Base-by-base conservation (phyloP, 2,329 filamentous ascomycete species). In the Cercospora sp. region DNA sequence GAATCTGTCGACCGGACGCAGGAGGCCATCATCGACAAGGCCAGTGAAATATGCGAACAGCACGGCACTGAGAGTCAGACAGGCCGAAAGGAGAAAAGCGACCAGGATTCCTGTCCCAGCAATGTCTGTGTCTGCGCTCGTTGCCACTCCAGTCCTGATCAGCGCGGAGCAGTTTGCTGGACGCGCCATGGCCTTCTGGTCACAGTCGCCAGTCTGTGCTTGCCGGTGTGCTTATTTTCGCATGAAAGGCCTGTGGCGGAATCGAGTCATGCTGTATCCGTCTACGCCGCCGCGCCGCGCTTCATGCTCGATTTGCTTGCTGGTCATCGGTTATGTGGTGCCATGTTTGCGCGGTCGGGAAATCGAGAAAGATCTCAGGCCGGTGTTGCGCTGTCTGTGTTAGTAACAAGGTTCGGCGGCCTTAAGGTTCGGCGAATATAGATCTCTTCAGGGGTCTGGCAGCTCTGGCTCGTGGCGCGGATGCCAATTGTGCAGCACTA, bases 81-180 rank as follows among this genome's bases (percentile, higher is more conserved):
- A 72, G 18, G 73, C 72, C 45, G 69, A 73, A 48, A 72, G 58
- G 30, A 71, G 58, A 45, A 74, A 74, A 12, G 71, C 72, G 16
- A 72, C 33, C 16, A 73, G 69, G 3, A 72, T 71, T 9, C 71
- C 71, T 48, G 72, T 69, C 10, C 73, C 73, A 13, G 72, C 66
- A 16, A 74, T 73, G 26, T 74, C 72, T 4, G 71, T 33, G 48
- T 74, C 71, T 8, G 68, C 58, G 30, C 64, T 66, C 20, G 66
- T 64, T 5, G 60, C 51, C 3, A 66, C 66, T 6, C 68, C 70
- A 31, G 36, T 36, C 7, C 18, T 58, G 58, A 67, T 59, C 51
- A 64, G 60, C 13, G 55, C 30, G 63, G 36, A 55, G 51, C 66
- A 68, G 33, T 59, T 59, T 31, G 40, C 23, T 20, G 59, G 60